phyloP scores from a whole-genome alignment of 2,329 filamentous ascomycete species.

The Botrytis fragariae region DNA sequence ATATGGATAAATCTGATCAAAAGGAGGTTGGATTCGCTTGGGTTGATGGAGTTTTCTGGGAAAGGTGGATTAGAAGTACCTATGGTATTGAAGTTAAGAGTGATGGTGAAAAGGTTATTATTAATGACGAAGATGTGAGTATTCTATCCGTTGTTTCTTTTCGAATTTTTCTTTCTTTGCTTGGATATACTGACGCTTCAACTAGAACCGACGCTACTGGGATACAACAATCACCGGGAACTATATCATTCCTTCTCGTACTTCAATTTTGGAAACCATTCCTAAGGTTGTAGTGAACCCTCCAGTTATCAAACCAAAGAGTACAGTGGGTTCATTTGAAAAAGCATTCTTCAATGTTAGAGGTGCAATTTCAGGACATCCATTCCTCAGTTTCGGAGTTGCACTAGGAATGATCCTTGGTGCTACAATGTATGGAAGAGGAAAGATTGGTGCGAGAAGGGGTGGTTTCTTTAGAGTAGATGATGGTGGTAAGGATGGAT shows the following conservation, averaged over 20 bases:
- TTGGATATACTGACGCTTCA: conserved; percentile 22
- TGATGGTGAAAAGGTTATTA: conserved; percentile 87
- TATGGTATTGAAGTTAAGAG: conserved; percentile 83
- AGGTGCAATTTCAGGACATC: conserved; percentile 57
- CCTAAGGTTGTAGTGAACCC: conserved; percentile 50
- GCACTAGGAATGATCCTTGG: conserved; percentile 56
- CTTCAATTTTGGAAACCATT: conserved; percentile 42
- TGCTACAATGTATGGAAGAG: conserved; percentile 52
- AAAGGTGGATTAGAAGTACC: conserved; percentile 92
- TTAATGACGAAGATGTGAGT: conserved; percentile 95
- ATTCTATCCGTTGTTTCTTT: neutral
- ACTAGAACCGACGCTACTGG: conserved; percentile 89
- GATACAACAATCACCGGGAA: conserved; percentile 87
- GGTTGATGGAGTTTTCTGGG: conserved; percentile 97
- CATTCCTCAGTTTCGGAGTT: conserved; percentile 56
- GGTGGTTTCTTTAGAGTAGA: conserved; percentile 62
- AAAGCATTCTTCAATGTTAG: conserved; percentile 69
- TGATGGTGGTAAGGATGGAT: conserved; percentile 56
- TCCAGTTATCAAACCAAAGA: conserved; percentile 70
- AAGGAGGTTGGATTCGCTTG: conserved; percentile 94
- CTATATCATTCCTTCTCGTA: conserved; percentile 79
- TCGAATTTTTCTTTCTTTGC: neutral
- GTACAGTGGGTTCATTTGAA: conserved; percentile 69
- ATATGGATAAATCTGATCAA: conserved; percentile 81
- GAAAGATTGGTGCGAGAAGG: conserved; percentile 50